These are phyloP conservation scores for Phytopythium kandeliae DNA, from an alignment of 352 stramenopile species.

Conservation along the genomic window DNA sequence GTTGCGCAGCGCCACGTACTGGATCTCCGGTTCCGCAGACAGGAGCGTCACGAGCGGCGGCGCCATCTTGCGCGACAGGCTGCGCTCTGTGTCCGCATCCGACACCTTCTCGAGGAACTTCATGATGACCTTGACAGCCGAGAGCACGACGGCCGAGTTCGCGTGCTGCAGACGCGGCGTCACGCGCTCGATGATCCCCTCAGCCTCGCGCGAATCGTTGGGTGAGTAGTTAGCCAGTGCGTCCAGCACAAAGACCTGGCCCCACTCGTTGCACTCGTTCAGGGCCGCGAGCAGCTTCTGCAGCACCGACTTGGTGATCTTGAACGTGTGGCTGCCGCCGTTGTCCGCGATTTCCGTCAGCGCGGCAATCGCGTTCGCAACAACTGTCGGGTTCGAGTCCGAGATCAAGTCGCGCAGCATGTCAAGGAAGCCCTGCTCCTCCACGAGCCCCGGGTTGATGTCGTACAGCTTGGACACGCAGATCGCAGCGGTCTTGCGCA, in stretches of 20 bases:
- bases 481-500: slow-evolving; percentile 98
- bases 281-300: slow-evolving; percentile 98
- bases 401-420: slow-evolving; percentile 97
- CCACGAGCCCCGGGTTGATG: slow-evolving; percentile 96
- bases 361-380: slow-evolving; percentile 98
- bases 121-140: slow-evolving; percentile 96
- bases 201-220: slow-evolving; percentile 93
- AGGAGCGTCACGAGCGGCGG: slow-evolving; percentile 98
- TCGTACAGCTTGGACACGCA: slow-evolving; percentile 99
- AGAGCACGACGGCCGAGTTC: slow-evolving; percentile 98
- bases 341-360: slow-evolving; percentile 97
- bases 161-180: slow-evolving; percentile 97
- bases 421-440: slow-evolving; percentile 94
- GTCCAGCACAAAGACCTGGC: slow-evolving; percentile 98
- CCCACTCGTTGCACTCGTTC: slow-evolving; percentile 99
- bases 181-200: slow-evolving; percentile 99
- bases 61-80: slow-evolving; percentile 93
- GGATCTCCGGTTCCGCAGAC: slow-evolving; percentile 97
- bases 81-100: slow-evolving; percentile 89
- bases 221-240: slow-evolving; percentile 94
- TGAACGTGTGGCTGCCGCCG: slow-evolving; percentile 84
- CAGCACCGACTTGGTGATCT: slow-evolving; percentile 96
- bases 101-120: slow-evolving; percentile 96
- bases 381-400: slow-evolving; percentile 97
- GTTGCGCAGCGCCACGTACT: slow-evolving; percentile 99